These are phyloP conservation scores for Phytopythium sindhum DNA, from an alignment of 352 stramenopile genomes.

Conservation along the genomic window DNA sequence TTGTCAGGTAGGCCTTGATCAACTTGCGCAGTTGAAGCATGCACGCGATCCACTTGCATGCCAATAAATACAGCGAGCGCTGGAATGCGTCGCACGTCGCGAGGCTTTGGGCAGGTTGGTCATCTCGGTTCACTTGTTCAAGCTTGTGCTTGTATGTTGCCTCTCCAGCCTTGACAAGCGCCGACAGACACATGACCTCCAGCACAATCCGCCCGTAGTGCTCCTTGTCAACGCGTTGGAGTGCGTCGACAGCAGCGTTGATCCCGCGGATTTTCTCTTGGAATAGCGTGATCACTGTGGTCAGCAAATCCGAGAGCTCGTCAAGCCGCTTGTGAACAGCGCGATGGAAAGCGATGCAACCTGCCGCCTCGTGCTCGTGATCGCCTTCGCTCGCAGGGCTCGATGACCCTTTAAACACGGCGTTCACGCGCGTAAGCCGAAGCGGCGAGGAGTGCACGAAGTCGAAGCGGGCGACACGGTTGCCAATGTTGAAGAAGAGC, in stretches of 20 bases:
- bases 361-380: not conserved
- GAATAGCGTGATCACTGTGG: conserved; percentile 49
- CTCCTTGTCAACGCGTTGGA: conserved; percentile 46
- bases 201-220: conserved; percentile 62
- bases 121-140: conserved; percentile 19
- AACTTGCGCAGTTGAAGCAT: conserved; percentile 70
- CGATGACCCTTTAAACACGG: conserved; percentile 3
- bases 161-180: conserved; percentile 33
- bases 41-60: conserved; percentile 72
- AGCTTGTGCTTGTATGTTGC: conserved; percentile 40
- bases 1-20: conserved; percentile 61
- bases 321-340: conserved; percentile 5
- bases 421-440: conserved; percentile 17
- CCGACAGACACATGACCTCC: conserved; percentile 62
- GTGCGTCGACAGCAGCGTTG: conserved; percentile 53
- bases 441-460: conserved; percentile 44
- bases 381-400: conserved; percentile 7
- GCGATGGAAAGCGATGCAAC: not conserved
- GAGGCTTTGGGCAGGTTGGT: conserved; percentile 30
- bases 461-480: conserved; percentile 71
- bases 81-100: conserved; percentile 46
- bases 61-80: conserved; percentile 54
- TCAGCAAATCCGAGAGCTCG: conserved; percentile 34
- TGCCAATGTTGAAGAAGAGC: conserved; percentile 78
- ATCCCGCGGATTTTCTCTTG: conserved; percentile 59